Evolutionary conservation across 495 filamentous ascomycete species (phyloP), one percentile per base, ranked within the genome.

Genomic region (Pyrenula aspistea): DNA sequence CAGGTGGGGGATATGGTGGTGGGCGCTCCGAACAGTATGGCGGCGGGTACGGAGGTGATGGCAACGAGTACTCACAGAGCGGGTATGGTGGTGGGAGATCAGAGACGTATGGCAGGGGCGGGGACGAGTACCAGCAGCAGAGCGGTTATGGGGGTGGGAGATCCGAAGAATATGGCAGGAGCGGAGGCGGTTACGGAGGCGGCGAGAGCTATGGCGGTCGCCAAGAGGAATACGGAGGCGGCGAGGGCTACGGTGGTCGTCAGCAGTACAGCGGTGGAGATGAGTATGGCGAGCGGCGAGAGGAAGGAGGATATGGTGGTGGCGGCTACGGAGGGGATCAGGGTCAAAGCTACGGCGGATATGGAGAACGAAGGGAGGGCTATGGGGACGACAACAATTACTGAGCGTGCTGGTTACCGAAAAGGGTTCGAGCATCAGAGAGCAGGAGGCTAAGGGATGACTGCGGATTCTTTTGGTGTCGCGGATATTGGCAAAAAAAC

Each of bases 131-230:
- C 8, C 63, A 67, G 4, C n/a, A n/a, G 59, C 62, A 15, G 63
- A 66, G 31, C 58, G 57, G 23, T 55, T 54, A 56, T 59, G 56
- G 55, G 57, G 59, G 22, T 60, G 63, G 24, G 76, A 77, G 50
- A 69, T 72, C 25, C 63, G 62, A 31, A 65, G 64, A 2, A 57
- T 58, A 49, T 63, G 62, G n/a, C 65, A 59, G 2, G 59, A 60
- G 50, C 65, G 65, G 22, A 68, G 72, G 50, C 71, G 73, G 55
- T 67, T 68, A 36, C 64, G 69, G 23, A 62, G 64, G 53, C 67
- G 64, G 23, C 65, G 64, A 15, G 62, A 64, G 58, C 62, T 61
- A 56, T 59, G 59, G 50, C 55, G 53, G 48, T 65, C 53, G 56
- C 63, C 65, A 31, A 53, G 47, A 48, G 60, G 50, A 20, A 10